Evolutionary conservation across 331 rosid species (phyloP).

Genomic region (Ulmus americana): DNA sequence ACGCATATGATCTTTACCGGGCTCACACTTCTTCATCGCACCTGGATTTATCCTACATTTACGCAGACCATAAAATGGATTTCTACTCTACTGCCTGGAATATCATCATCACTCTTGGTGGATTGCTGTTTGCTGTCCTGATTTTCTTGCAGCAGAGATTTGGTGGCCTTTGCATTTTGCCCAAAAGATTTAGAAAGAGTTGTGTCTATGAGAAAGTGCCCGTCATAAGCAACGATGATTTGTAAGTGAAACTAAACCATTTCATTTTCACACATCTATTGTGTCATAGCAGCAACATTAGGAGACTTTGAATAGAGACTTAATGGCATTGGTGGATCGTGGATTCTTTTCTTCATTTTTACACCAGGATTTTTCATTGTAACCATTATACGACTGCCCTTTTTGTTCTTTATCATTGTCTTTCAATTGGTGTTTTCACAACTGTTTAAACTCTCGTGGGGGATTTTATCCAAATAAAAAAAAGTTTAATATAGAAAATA

Average conservation of each 20-base stretch:
- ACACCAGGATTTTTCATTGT: no score
- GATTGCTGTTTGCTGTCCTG: constrained; percentile 49
- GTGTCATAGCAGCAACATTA: background rate
- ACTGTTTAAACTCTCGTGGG: no score
- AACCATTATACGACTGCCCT: no score
- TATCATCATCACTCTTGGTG: constrained; percentile 53
- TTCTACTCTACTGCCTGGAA: constrained; percentile 86
- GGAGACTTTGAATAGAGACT: background rate
- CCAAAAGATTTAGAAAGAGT: constrained; percentile 41
- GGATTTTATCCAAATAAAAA: no score
- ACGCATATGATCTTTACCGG: constrained; percentile 80
- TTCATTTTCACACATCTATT: background rate
- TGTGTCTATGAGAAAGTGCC: constrained; percentile 67
- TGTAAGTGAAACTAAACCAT: constrained; percentile 35
- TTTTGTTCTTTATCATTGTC: no score
- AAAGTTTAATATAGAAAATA: no score
- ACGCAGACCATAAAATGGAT: constrained; percentile 65
- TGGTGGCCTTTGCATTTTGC: constrained; percentile 74
- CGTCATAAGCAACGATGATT: constrained; percentile 59
- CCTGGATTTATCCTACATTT: constrained; percentile 57
- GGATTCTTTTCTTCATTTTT: no score
- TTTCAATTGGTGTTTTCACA: no score
- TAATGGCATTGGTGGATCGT: no score
- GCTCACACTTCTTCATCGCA: constrained; percentile 51
- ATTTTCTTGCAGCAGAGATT: constrained; percentile 69